These are phyloP conservation scores for Colletotrichum theobromicola DNA, from an alignment of 2,329 filamentous ascomycete genomes.

Conservation along the genomic window DNA sequence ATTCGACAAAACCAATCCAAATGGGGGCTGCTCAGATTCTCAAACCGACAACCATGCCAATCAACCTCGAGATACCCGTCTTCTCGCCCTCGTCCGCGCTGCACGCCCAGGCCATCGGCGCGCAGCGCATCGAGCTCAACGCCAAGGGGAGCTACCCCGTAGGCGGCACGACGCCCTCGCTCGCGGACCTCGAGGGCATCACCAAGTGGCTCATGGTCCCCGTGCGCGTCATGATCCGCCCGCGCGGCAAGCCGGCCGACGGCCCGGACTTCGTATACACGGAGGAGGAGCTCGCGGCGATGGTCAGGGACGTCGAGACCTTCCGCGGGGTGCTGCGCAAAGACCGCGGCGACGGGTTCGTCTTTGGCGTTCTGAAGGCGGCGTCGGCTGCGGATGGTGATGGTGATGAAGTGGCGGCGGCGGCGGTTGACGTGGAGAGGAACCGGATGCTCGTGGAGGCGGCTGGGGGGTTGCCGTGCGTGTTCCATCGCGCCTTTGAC, in stretches of 20 bases:
- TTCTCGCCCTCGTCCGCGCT: conserved; percentile 51
- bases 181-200: conserved; percentile 39
- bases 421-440: conserved; percentile 43
- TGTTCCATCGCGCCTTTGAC: conserved; percentile 65
- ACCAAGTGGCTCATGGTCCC: conserved; percentile 35
- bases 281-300: conserved; percentile 44
- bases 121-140: conserved; percentile 60
- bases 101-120: conserved; percentile 46
- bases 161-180: conserved; percentile 57
- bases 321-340: conserved; percentile 43
- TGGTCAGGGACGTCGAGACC: conserved; percentile 36
- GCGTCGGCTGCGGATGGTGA: neutral
- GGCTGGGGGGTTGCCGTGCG: conserved; percentile 47
- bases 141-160: conserved; percentile 51
- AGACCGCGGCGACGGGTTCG: conserved; percentile 57
- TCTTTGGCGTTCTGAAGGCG: conserved; percentile 53
- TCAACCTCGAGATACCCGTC: conserved; percentile 57
- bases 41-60: conserved; percentile 9
- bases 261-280: conserved; percentile 55
- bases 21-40: neutral
- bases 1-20: neutral
- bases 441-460: conserved; percentile 45
- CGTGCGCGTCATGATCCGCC: conserved; percentile 61
- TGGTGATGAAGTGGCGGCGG: too few relatives aligned
- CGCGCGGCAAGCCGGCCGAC: conserved; percentile 39